A percentile compares a stretch with the other conserved stretches of the same genome.
Conservation (phyloP, 139 green algal species). For the Auxenochlorella pyrenoidosa region DNA sequence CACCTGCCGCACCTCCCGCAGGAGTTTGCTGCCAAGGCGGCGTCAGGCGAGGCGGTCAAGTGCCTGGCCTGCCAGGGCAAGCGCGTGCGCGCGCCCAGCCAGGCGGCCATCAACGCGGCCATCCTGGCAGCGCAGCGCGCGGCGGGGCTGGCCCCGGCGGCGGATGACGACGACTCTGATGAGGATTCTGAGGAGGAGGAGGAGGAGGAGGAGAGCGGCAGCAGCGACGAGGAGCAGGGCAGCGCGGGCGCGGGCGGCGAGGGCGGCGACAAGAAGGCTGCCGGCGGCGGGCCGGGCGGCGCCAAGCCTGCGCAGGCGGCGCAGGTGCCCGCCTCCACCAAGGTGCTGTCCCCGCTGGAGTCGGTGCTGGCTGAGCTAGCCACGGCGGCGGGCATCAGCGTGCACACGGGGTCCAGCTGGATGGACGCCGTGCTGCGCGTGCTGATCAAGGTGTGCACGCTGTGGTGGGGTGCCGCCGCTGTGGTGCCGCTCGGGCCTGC, state of each 20-base stretch:
- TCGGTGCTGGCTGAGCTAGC: slow-evolving; percentile 13
- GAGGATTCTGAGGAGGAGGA: not conserved
- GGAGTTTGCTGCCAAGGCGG: slow-evolving; percentile 22
- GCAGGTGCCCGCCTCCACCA: not conserved
- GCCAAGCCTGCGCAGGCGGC: not conserved
- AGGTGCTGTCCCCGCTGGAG: not conserved
- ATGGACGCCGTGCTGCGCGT: slow-evolving; percentile 21
- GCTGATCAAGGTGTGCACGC: slow-evolving; percentile 10
- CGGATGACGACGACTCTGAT: not conserved
- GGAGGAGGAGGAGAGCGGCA: not conserved
- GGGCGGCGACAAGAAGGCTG: not conserved
- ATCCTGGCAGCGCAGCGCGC: slow-evolving; percentile 28
- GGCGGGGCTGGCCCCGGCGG: not conserved
- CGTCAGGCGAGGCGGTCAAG: not conserved
- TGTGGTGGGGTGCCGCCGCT: too few relatives aligned
- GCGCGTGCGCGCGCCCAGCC: slow-evolving; percentile 44
- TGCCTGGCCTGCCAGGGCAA: slow-evolving; percentile 43
- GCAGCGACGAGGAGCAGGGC: slow-evolving; percentile 2
- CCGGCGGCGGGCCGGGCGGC: not conserved
- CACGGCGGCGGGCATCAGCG: not conserved
- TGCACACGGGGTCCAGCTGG: slow-evolving; percentile 36
- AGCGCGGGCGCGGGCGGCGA: not conserved
- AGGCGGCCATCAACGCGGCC: slow-evolving; percentile 40
- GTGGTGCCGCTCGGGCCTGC: too few relatives aligned
- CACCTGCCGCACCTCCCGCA: not conserved